phyloP scores from a whole-genome alignment of 1,139 yeast species.

The Kodamaea plutei region DNA sequence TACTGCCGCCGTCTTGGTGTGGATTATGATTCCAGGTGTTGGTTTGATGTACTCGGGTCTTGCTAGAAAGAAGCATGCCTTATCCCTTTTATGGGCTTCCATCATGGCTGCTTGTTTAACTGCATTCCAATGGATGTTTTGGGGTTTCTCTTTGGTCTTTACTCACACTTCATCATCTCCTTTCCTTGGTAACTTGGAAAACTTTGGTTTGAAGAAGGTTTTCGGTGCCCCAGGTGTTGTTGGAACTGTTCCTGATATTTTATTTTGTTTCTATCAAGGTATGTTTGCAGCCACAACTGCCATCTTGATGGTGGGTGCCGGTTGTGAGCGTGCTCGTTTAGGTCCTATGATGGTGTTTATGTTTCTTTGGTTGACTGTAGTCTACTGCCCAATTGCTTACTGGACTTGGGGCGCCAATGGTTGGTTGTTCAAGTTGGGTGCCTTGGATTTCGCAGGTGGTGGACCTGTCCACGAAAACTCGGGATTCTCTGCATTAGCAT shows the following conservation, averaged over 20 bases:
- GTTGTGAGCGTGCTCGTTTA: conserved; percentile 94
- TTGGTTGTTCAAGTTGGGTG: conserved; percentile 80
- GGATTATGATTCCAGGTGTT: conserved; percentile 95
- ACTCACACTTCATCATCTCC: conserved; percentile 62
- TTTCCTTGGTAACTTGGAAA: conserved; percentile 75
- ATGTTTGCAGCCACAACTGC: conserved; percentile 95
- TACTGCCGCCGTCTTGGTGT: conserved; percentile 69
- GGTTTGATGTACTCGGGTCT: conserved; percentile 88
- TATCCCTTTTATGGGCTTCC: conserved; percentile 90
- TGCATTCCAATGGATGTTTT: conserved; percentile 92
- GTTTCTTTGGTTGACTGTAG: conserved; percentile 93
- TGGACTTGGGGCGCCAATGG: conserved; percentile 97
- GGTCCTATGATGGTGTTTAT: conserved; percentile 95
- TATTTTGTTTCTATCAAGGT: conserved; percentile 88
- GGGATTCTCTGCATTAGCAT: conserved; percentile 92
- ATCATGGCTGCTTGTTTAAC: conserved; percentile 80
- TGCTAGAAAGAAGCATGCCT: conserved; percentile 87
- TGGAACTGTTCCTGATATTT: conserved; percentile 72
- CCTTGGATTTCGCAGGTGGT: conserved; percentile 95
- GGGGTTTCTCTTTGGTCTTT: conserved; percentile 92
- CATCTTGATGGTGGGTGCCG: conserved; percentile 93
- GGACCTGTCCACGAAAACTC: conserved; percentile 96
- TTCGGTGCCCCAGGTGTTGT: conserved; percentile 78
- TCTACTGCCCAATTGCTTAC: conserved; percentile 90
- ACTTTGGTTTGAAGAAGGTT: conserved; percentile 75